Conservation (phyloP, 192 early-diverging fungal species). For the Hyaloraphidium curvatum region DNA sequence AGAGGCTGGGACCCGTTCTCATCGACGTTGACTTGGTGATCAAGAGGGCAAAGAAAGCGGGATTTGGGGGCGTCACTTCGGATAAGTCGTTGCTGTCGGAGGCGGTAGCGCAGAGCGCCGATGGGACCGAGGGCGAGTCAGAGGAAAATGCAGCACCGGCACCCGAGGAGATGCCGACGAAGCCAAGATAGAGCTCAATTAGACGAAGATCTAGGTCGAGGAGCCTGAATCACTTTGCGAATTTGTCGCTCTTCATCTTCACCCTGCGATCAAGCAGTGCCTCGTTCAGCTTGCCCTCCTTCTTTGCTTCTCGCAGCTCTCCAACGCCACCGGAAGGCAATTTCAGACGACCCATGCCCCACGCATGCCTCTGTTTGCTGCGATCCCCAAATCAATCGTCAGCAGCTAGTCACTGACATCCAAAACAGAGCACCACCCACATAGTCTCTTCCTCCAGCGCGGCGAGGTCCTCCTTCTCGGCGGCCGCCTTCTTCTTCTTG, state of each 20-base stretch:
- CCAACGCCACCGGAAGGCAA: slow-evolving; percentile 28
- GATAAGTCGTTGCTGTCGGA: no score
- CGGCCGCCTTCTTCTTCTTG: slow-evolving; percentile 23
- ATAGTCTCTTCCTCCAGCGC: slow-evolving; percentile 47
- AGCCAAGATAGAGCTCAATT: no score
- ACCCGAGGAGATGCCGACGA: no score
- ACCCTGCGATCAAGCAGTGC: slow-evolving; percentile 54
- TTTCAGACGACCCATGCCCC: slow-evolving; percentile 38
- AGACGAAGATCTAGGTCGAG: no score
- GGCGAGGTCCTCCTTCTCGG: slow-evolving; percentile 23
- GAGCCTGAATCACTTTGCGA: no score
- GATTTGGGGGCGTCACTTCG: no score
- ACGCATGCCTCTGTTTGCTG: slow-evolving; percentile 57
- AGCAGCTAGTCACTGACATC: not conserved
- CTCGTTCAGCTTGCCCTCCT: slow-evolving; percentile 52
- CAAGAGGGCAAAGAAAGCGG: no score
- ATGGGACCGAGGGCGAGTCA: no score
- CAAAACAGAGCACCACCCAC: slow-evolving; percentile 16
- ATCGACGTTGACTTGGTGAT: no score
- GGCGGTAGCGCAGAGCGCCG: no score
- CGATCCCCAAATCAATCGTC: not conserved
- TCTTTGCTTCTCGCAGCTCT: slow-evolving; percentile 42
- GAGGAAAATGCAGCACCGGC: no score
- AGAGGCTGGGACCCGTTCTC: no score
- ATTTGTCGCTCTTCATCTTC: slow-evolving; percentile 67